Evolutionary conservation across 768 basidiomycete species (phyloP), one percentile per base, ranked within the genome.

Genomic region (Scleroderma citrinum): DNA sequence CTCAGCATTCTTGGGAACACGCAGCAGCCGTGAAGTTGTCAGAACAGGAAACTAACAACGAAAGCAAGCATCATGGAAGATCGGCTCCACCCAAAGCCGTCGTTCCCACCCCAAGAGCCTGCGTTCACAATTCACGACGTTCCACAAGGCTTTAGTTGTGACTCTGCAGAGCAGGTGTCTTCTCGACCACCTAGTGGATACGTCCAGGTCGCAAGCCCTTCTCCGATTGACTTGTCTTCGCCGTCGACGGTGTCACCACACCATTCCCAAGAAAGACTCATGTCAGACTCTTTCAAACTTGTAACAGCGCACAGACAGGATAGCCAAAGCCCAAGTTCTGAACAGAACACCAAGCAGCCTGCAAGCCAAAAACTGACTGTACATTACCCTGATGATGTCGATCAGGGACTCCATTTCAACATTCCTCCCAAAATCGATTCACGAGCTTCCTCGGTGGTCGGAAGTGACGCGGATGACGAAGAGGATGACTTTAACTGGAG

Each of bases 401-500:
- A 59, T 7, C 48, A 57, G 23, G 54, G 63, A 7, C 56, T 61
- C 13, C 48, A 64, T 7, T 50, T 50, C 46, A 47, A 69, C 58
- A 55, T 46, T 44, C 49, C 65, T 58, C 54, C 60, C 58, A 56
- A 61, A 70, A 47, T 71, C 65, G 62, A 65, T 5, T 68, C 71
- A 23, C 64, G 60, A 23, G 54, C 62, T 21, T 55, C 80, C 16
- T 81, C 81, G 2, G 62, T 76, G 14, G 74, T 69, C 24, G 74
- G 66, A 35, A 78, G 76, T 3, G 82, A 85, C 44, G 83, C 82
- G 10, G 75, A 76, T 1, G 81, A 84, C 19, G 77, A 77, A 11
- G 74, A 76, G 0, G 67, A 75, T 1, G 74, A 78, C n/a, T 87
- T 82, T 50, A 82, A 90, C 60, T 88, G 87, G 87, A 83, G 81